These are phyloP conservation scores for Pistacia vera DNA, from an alignment of 345 rosid species.

Conservation along the genomic window DNA sequence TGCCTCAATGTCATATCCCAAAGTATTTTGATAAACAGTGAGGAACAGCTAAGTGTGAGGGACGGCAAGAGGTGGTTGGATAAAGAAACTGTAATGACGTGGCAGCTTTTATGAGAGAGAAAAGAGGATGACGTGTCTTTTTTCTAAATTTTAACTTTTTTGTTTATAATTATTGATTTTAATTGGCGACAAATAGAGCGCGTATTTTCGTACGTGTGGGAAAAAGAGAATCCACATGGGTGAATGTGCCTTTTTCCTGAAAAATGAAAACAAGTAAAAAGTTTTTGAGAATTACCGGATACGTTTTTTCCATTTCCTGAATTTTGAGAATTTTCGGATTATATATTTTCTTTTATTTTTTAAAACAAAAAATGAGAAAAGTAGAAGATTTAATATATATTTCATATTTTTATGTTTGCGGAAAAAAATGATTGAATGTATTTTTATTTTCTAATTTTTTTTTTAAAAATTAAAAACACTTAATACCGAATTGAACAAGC, in stretches of 20 bases:
- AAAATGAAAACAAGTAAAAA: no score
- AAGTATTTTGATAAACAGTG: constrained; percentile 12
- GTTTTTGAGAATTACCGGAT: no score
- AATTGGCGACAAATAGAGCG: neutral
- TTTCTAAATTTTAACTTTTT: neutral
- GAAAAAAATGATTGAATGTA: no score
- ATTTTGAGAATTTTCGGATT: no score
- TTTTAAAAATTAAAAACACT: no score
- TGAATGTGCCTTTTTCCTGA: neutral
- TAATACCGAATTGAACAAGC: no score
- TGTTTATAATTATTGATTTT: neutral
- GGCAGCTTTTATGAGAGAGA: constrained; percentile 1
- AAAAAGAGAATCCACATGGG: neutral
- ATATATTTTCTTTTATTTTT: no score
- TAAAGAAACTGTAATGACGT: constrained; percentile 27
- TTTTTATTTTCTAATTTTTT: no score
- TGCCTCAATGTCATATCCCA: neutral
- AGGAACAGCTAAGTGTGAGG: constrained; percentile 35
- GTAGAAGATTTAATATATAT: no score
- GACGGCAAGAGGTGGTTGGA: constrained; percentile 54
- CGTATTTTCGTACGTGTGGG: neutral
- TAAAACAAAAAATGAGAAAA: no score
- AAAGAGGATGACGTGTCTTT: constrained; percentile 4
- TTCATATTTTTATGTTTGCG: no score
- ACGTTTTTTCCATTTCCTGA: no score